Base-by-base conservation (phyloP, 192 early-diverging fungal species). In the Cetraspora pellucida region DNA sequence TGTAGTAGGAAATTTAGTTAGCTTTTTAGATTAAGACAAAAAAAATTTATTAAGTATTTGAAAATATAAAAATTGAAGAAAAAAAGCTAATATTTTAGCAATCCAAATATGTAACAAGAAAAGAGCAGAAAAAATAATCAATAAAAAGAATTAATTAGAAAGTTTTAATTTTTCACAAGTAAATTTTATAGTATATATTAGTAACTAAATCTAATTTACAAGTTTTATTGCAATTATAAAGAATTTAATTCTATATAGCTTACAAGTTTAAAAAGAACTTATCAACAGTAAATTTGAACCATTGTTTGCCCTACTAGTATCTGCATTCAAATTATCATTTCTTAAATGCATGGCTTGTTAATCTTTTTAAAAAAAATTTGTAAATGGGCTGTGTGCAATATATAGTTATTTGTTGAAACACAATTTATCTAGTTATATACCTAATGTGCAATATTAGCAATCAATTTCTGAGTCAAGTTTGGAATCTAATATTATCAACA, bases 321-420 rank as follows among this genome's bases (percentile, higher is more conserved):
- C 61, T 28, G 27, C 27, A 64, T 64, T 64, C 31, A 64, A 64
- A 43, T 64, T 28, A 64, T 64, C 31, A 64, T 64, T 16, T 64
- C 61, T 64, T 27, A 64, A 64, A 64, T 64, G 31, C 30, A 6
- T 64, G 28, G 31, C 31, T 37, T 64, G 31, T 64, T 27, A 31
- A 30, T 64, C 25, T 28, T 64, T 37, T 37, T 5, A 37, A 37
- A 37, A 37, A 37, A 37, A 37, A 37, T 37, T 3, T 37, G 31
- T 37, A 37, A 37, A 37, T 37, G 31, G 31, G 13, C 28, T 64
- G 30, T 64, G 17, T 13, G 16, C 61, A 37, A 14, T 64, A 64
- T 64, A 8, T 64, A 9, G 31, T 28, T 37, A 14, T 8, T 37
- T 64, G 30, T 27, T 27, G 17, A 64, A 31, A 43, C 61, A 64